Evolutionary conservation across 2,329 filamentous ascomycete species (phyloP).

Genomic region (Incumbomyces delicatus): DNA sequence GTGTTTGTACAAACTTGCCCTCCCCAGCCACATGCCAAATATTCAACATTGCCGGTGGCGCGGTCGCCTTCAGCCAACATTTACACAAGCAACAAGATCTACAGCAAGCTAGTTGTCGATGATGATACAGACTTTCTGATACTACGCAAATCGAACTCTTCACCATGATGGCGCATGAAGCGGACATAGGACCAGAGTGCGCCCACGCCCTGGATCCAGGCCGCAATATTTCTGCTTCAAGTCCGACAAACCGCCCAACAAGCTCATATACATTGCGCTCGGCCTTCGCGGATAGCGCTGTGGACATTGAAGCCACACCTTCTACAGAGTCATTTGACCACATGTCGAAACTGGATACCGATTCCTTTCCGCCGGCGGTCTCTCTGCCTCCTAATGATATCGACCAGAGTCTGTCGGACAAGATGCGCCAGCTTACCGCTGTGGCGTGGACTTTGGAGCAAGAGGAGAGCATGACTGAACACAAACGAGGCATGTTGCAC

Average conservation of each 20-base stretch:
- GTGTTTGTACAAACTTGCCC: no score
- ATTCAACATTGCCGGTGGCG: no score
- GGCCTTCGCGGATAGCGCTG: conserved; percentile 22
- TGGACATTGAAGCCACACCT: conserved; percentile 20
- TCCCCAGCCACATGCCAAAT: no score
- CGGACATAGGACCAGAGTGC: neutral
- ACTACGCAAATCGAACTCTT: no score
- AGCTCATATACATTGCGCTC: conserved; percentile 17
- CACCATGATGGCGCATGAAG: neutral
- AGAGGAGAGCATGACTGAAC: conserved; percentile 4
- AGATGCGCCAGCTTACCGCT: conserved; percentile 5
- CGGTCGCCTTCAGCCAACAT: no score
- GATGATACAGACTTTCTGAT: no score
- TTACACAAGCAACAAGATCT: no score
- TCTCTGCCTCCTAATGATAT: neutral
- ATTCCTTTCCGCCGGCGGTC: neutral
- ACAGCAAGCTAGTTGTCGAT: no score
- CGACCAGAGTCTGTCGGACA: conserved; percentile 5
- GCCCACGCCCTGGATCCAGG: neutral
- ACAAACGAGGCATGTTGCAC: neutral
- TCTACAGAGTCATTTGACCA: conserved; percentile 2
- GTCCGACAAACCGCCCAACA: conserved; percentile 9
- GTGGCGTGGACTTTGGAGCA: conserved; percentile 7
- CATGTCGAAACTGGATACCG: neutral
- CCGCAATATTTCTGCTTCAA: conserved; percentile 1